Evolutionary conservation across 140 eudicot species (phyloP), one percentile per base, ranked within the genome.

Genomic region (Erigeron philadelphicus): DNA sequence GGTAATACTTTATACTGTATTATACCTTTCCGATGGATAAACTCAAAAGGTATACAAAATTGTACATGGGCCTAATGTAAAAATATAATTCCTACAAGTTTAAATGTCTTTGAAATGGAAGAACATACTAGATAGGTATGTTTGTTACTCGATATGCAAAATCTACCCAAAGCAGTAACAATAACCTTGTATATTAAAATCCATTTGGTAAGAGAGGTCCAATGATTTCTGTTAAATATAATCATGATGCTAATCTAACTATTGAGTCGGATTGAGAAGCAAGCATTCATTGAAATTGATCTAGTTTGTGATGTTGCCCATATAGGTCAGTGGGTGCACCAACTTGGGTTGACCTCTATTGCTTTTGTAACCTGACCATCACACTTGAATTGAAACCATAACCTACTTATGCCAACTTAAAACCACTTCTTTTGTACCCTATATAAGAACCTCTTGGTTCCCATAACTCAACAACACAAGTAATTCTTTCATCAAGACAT

Each of bases 381-480:
- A 46, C 68, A 80, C 68, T 40, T 81, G 79, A 76, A n/a, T n/a
- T n/a, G n/a, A n/a, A n/a, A 70, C 63, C 76, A 81, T 54, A 79
- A 90, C 88, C 87, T 83, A 90, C 86, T 80, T 81, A n/a, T 72
- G 84, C 90, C 95, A 64, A 90, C 84, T 83, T 70, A 67, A 68
- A 81, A 75, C 46, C 84, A 53, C 79, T 82, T 31, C 78, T 78
- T 60, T 73, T 60, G 67, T 15, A 42, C 75, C 75, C 73, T 88
- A 88, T 83, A 83, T 67, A 88, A 88, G 63, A 10, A 62, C 71
- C 23, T 40, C 77, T 52, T 46, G 11, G 46, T 77, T 67, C 66
- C 25, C 25, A 21, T 21, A 21, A 21, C 25, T 21, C 62, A 75
- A 52, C 3, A 46, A 64, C 55, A 49, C 68, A 85, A 78, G 15